phyloP scores from a whole-genome alignment of 306 rosid species.

The Quercus variabilis region DNA sequence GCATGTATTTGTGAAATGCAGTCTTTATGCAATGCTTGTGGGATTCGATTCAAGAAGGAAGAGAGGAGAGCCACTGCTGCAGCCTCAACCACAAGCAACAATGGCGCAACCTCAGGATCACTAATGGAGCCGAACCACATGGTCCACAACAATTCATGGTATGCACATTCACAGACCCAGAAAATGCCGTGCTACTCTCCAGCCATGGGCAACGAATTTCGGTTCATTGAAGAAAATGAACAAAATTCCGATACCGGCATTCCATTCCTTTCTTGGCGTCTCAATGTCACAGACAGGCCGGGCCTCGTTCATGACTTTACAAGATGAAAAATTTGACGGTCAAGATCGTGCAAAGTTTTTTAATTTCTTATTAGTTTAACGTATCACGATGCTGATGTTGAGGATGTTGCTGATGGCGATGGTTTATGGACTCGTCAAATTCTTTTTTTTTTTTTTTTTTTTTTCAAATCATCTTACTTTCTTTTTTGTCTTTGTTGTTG shows the following conservation, averaged over 20 bases:
- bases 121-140: conserved; percentile 43
- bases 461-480: neutral
- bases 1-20: conserved; percentile 21
- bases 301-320: conserved; percentile 90
- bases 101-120: conserved; percentile 16
- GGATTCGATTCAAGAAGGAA: conserved; percentile 94
- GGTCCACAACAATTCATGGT: conserved; percentile 52
- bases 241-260: conserved; percentile 47
- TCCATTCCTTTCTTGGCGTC: conserved; percentile 87
- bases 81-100: conserved; percentile 30
- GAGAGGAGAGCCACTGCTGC: conserved; percentile 79
- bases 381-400: conserved; percentile 34
- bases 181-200: conserved; percentile 59
- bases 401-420: conserved; percentile 41
- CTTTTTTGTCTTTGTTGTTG: conserved; percentile 28
- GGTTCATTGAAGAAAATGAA: conserved; percentile 46
- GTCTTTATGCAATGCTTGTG: conserved; percentile 99
- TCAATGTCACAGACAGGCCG: conserved; percentile 84
- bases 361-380: conserved; percentile 21
- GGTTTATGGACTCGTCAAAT: conserved; percentile 29
- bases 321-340: conserved; percentile 45
- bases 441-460: neutral
- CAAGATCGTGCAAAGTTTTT: conserved; percentile 28
- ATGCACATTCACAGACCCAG: conserved; percentile 45
- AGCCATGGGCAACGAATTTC: conserved; percentile 49